Conservation (phyloP, 768 basidiomycete species). For the Aureoboletus auriporus region DNA sequence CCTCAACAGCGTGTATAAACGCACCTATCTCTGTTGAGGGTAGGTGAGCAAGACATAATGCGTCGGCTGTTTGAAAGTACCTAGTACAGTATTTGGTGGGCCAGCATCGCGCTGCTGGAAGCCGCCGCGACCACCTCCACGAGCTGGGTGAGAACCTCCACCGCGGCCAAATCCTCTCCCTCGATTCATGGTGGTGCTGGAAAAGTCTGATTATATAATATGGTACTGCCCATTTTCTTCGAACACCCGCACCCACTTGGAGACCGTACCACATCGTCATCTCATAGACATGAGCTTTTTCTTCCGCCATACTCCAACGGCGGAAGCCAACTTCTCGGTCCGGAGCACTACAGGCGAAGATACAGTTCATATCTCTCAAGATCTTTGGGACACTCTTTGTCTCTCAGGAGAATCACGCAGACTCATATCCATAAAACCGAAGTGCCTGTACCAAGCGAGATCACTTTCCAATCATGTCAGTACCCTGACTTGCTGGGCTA, state of each 20-base stretch:
- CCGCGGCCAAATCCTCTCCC: constrained; percentile 56
- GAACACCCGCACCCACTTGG: background rate
- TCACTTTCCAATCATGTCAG: background rate
- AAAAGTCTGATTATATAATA: constrained; percentile 23
- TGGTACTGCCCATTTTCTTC: background rate
- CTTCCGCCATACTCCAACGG: constrained; percentile 24
- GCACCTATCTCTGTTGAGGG: constrained; percentile 75
- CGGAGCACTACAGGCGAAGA: constrained; percentile 19
- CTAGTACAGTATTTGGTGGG: constrained; percentile 76
- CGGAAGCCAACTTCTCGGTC: constrained; percentile 27
- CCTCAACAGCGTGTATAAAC: constrained; percentile 94
- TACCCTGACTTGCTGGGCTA: constrained; percentile 34
- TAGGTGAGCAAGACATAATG: constrained; percentile 3
- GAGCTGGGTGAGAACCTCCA: constrained; percentile 42
- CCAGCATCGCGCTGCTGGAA: constrained; percentile 69
- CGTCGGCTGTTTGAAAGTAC: constrained; percentile 30
- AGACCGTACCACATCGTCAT: no score
- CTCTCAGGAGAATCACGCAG: constrained; percentile 9
- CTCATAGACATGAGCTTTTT: constrained; percentile 33
- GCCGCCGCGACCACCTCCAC: constrained; percentile 67
- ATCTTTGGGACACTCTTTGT: constrained; percentile 30
- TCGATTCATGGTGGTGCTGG: constrained; percentile 41
- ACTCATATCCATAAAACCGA: constrained; percentile 25
- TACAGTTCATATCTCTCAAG: constrained; percentile 28
- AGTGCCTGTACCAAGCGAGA: constrained; percentile 1